Conservation (phyloP, 371 early-diverging fungal species). For the Chytridium lagenaria region DNA sequence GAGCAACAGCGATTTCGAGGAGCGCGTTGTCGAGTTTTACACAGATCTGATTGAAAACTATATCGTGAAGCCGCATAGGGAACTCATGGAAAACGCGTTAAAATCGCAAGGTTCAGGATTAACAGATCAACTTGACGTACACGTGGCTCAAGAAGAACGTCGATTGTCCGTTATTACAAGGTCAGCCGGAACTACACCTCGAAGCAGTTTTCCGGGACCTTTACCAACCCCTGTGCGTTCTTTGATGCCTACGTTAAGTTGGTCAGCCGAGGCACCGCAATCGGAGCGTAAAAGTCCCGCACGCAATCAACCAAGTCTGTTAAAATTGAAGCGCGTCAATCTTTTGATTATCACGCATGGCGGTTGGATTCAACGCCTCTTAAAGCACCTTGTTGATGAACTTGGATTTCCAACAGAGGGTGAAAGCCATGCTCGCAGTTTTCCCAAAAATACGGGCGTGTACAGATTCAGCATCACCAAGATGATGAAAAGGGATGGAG, state of each 20-base stretch:
- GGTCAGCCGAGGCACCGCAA: neutral
- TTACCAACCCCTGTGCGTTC: neutral
- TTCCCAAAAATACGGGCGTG: slow-evolving; percentile 51
- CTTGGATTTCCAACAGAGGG: slow-evolving; percentile 37
- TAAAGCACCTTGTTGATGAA: slow-evolving; percentile 48
- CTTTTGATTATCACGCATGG: slow-evolving; percentile 57
- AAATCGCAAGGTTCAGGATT: neutral
- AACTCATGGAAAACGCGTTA: slow-evolving; percentile 26
- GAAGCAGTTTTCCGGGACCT: slow-evolving; percentile 21
- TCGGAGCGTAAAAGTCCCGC: neutral
- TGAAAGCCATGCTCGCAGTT: slow-evolving; percentile 31
- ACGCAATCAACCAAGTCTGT: neutral
- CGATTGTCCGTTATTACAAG: slow-evolving; percentile 9
- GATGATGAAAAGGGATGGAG: slow-evolving; percentile 33
- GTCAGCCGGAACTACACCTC: slow-evolving; percentile 5
- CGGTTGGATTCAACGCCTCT: slow-evolving; percentile 46
- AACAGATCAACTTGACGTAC: slow-evolving; percentile 1
- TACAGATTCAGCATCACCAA: slow-evolving; percentile 45
- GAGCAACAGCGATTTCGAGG: slow-evolving; percentile 29
- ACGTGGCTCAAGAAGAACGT: slow-evolving; percentile 15
- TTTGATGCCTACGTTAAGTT: neutral
- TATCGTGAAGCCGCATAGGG: slow-evolving; percentile 48
- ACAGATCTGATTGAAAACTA: slow-evolving; percentile 46
- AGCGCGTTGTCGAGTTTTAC: slow-evolving; percentile 52
- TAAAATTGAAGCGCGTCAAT: slow-evolving; percentile 30